Base-by-base conservation (phyloP, 225 moss, liverwort and hornwort species). In the Straminergon stramineum region DNA sequence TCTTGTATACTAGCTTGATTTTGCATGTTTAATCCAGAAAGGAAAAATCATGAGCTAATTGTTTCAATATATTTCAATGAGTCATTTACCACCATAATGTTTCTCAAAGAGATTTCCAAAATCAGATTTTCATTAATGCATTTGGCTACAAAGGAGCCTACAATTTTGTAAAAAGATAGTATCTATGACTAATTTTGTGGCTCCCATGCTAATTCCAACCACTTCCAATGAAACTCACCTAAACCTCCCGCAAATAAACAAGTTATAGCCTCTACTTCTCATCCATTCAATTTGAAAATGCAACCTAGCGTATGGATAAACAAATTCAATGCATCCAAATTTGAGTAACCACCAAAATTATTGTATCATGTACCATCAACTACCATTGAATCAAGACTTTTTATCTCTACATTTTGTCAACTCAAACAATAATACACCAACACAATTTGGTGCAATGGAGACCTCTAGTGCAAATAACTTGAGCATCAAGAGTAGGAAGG, bases 1-100 rank as follows among this genome's bases (percentile, higher is more conserved):
- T 6, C 2, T 13, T 0, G 2, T 6, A 68, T 1, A 68, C 0
- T 37, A 2, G 2, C 7, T 69, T 69, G 6, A 7, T 23, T n/a
- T 13, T 48, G 48, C 2, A 23, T 23, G 4, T 2, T 70, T 22
- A 39, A 13, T 69, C 1, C 0, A 18, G 0, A 24, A 70, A 23
- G 4, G 1, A 39, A 69, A 35, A 70, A 70, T 70, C 14, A 70
- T 39, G 4, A 1, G 1, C 39, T 7, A 13, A 39, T 23, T 23
- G 4, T n/a, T 39, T 39, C 32, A n/a, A 70, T 70, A 70, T 39
- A 39, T 14, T 7, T 23, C 23, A 0, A 2, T 39, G 4, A 70
- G 23, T 4, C 7, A 13, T 39, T n/a, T 23, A 39, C 39, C 1
- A 39, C 17, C 4, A 39, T 1, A 0, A 41, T 41, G 5, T 41